Evolutionary conservation across 164 flowering plant species (phyloP), one percentile per base, ranked within the genome.

Genomic region (Malania oleifera): DNA sequence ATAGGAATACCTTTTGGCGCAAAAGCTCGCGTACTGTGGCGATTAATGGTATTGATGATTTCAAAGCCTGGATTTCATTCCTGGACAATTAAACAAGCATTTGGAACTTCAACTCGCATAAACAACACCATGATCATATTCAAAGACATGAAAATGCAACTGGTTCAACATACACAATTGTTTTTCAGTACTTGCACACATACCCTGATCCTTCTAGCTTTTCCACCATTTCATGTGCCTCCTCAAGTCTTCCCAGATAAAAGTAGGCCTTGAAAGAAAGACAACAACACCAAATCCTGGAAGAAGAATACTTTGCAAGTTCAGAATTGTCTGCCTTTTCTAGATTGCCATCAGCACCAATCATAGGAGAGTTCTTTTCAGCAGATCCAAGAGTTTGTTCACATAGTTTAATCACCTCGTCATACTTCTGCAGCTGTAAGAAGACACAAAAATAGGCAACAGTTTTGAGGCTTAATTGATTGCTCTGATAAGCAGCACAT

Each of bases 21-120:
- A 78, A 55, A 25, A 78, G 74, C 54, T 70, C 80, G 27, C 71
- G 75, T 5, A 72, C 60, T 37, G 71, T 64, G 28, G 41, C 62
- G 68, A 69, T 69, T 24, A 71, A 52, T 1, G 77, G 76, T 27
- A 68, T 61, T 17, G 41, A 62, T 59, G 78, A 66, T 40, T 73
- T 80, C 57, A 73, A 22, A 38, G 29, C 14, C 31, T 67, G 58
- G 57, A 44, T 65, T 25, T 61, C 70, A 48, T 39, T 62, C 71
- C 75, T 75, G 63, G 12, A 49, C 25, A 1, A 46, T 22, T 3
- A 20, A 20, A 23, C 26, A 47, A 12, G n/a, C 26, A 27, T 59
- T 26, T 44, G 68, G 35, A 59, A 56, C 54, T 20, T 29, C 28
- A 39, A 51, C 25, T 57, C 38, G 23, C 17, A 52, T 7, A 31